A percentile compares a stretch with the other conserved stretches of the same genome.
These are phyloP conservation scores for Tuber aestivum DNA, from an alignment of 495 filamentous ascomycete species.

Conservation along the genomic window DNA sequence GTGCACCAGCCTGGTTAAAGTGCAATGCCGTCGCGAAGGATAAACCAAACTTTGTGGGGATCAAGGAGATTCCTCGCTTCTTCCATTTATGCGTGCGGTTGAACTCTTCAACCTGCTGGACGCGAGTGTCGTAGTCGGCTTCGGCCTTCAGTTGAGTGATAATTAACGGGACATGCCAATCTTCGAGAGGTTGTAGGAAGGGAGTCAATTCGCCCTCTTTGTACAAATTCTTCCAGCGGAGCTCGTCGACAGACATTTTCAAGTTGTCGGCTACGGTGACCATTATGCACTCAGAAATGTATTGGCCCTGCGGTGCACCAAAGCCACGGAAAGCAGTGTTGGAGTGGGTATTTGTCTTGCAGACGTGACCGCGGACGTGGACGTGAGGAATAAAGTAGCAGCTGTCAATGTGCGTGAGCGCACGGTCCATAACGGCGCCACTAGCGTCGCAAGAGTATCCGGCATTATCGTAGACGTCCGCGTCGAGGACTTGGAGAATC, in stretches of 20 bases:
- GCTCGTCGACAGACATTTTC: slow-evolving; percentile 43
- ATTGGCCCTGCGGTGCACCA: slow-evolving; percentile 47
- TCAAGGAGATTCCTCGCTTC: slow-evolving; percentile 46
- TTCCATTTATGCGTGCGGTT: slow-evolving; percentile 45
- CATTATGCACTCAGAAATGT: slow-evolving; percentile 45
- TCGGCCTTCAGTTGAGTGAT: slow-evolving; percentile 43
- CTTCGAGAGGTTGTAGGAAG: slow-evolving; percentile 45
- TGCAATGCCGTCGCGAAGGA: slow-evolving; percentile 47
- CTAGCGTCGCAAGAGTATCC: slow-evolving; percentile 46
- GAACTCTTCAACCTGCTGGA: slow-evolving; percentile 42
- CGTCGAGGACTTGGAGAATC: slow-evolving; percentile 45
- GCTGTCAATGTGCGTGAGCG: slow-evolving; percentile 46
- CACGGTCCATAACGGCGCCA: slow-evolving; percentile 46
- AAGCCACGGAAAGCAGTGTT: slow-evolving; percentile 47
- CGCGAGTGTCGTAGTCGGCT: slow-evolving; percentile 42
- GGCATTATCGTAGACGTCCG: slow-evolving; percentile 46
- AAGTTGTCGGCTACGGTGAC: slow-evolving; percentile 44
- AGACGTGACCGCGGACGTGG: slow-evolving; percentile 44
- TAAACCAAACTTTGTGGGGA: slow-evolving; percentile 47
- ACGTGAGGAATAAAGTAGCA: slow-evolving; percentile 46
- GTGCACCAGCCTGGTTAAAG: slow-evolving; percentile 45
- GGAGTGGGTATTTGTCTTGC: slow-evolving; percentile 47
- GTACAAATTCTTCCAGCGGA: slow-evolving; percentile 47
- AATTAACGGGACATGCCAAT: slow-evolving; percentile 46
- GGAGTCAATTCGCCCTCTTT: slow-evolving; percentile 44